A percentile compares a stretch with the other conserved stretches of the same genome.
Conservation (phyloP, 345 rosid genomes). For the Gossypium arboreum region DNA sequence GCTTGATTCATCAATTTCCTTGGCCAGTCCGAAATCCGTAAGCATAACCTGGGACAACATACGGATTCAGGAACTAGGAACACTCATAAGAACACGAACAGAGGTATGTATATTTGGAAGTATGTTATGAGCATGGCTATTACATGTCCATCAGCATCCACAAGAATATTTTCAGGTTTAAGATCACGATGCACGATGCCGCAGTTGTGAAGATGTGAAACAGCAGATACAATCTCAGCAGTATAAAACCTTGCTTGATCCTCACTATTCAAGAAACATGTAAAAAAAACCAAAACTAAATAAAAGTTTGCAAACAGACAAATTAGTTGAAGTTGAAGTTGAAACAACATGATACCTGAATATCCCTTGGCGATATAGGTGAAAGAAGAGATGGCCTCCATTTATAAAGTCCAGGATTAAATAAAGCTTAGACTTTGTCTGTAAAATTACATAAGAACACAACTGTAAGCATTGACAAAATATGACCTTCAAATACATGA, state of each 20-base stretch:
- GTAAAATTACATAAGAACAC: constrained; percentile 17
- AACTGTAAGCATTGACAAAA: neutral
- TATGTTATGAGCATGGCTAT: constrained; percentile 15
- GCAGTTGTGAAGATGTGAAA: constrained; percentile 64
- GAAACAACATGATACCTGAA: constrained; percentile 43
- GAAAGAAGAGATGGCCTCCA: constrained; percentile 79
- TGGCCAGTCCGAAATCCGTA: constrained; percentile 71
- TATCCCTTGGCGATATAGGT: constrained; percentile 59
- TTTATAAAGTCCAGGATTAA: constrained; percentile 69
- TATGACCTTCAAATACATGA: neutral
- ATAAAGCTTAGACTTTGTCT: constrained; percentile 73
- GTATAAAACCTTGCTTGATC: constrained; percentile 70
- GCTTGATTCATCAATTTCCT: constrained; percentile 62
- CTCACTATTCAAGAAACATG: constrained; percentile 40
- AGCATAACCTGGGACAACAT: constrained; percentile 48
- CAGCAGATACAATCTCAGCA: constrained; percentile 74
- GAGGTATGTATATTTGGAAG: neutral
- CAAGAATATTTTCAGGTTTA: constrained; percentile 71
- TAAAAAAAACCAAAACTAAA: constrained; percentile 17
- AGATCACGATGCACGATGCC: constrained; percentile 75
- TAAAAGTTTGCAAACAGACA: constrained; percentile 10
- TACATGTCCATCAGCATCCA: constrained; percentile 73
- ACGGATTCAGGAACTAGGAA: constrained; percentile 4
- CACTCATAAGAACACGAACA: neutral
- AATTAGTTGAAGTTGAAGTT: neutral